A percentile compares a stretch with the other conserved stretches of the same genome.
These are phyloP conservation scores for Crithidia expoeki DNA, from an alignment of 208 protist species.

Conservation along the genomic window DNA sequence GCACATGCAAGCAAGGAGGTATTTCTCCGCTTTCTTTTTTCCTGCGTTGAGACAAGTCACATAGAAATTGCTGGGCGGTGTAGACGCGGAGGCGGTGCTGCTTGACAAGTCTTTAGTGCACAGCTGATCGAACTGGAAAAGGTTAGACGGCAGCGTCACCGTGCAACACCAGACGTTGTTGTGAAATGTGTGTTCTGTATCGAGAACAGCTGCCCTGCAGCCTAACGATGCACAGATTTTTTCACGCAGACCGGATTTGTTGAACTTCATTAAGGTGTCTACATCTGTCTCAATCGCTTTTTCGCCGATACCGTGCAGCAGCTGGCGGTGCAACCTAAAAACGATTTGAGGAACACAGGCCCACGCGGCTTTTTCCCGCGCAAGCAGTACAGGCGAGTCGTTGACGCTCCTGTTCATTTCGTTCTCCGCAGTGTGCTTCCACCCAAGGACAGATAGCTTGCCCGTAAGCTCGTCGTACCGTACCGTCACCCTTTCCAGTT, in stretches of 20 bases:
- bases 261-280: neutral
- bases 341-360: neutral
- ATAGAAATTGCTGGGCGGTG: neutral
- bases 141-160: neutral
- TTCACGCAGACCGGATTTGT: neutral
- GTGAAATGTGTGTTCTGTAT: neutral
- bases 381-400: neutral
- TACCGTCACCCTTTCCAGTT: neutral
- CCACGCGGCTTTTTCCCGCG: neutral
- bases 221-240: neutral
- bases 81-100: neutral
- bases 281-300: neutral
- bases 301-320: neutral
- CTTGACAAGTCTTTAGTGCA: neutral
- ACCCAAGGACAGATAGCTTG: neutral
- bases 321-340: slow-evolving; percentile 3
- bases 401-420: neutral
- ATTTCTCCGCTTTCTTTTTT: neutral
- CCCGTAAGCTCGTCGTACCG: neutral
- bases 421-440: neutral
- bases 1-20: neutral
- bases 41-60: neutral
- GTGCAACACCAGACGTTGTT: neutral
- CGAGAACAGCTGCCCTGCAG: neutral
- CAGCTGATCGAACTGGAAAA: neutral